These are phyloP conservation scores for Nigrospora osmanthi DNA, from an alignment of 2,329 filamentous ascomycete genomes.

Conservation along the genomic window DNA sequence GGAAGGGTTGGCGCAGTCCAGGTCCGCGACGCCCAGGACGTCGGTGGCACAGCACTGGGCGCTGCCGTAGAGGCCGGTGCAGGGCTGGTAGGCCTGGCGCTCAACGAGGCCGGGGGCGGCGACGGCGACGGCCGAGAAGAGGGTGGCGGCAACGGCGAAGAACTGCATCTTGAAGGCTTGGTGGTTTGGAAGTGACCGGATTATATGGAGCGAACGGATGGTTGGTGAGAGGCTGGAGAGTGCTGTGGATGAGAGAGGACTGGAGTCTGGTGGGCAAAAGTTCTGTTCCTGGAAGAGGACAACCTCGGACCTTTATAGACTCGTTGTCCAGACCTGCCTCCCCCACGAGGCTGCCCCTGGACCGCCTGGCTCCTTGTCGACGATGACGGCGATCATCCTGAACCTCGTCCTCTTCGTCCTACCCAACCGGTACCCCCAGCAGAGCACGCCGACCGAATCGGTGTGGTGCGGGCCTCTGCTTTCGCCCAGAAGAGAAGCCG, in stretches of 20 bases:
- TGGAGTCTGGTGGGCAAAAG: neutral
- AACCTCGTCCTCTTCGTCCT: neutral
- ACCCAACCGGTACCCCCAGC: neutral
- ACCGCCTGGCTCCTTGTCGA: neutral
- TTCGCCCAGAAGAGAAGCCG: neutral
- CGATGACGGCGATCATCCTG: neutral
- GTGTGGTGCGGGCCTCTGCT: neutral
- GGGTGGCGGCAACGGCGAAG: constrained; percentile 13
- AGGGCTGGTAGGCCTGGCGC: constrained; percentile 28
- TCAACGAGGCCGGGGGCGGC: constrained; percentile 20
- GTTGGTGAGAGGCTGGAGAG: neutral
- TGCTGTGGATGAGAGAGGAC: neutral
- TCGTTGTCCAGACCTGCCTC: neutral
- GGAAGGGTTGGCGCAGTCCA: constrained; percentile 38
- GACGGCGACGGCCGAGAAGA: constrained; percentile 18
- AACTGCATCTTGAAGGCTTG: constrained; percentile 21
- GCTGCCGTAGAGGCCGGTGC: constrained; percentile 30
- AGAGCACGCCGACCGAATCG: neutral
- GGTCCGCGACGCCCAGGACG: constrained; percentile 27
- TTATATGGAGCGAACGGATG: neutral
- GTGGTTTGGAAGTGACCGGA: neutral
- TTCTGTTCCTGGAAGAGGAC: neutral
- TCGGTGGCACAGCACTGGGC: constrained; percentile 52
- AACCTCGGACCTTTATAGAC: neutral
- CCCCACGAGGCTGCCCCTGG: neutral